These are phyloP conservation scores for Annulohypoxylon truncatum DNA, from an alignment of 2,329 filamentous ascomycete species.

Conservation along the genomic window DNA sequence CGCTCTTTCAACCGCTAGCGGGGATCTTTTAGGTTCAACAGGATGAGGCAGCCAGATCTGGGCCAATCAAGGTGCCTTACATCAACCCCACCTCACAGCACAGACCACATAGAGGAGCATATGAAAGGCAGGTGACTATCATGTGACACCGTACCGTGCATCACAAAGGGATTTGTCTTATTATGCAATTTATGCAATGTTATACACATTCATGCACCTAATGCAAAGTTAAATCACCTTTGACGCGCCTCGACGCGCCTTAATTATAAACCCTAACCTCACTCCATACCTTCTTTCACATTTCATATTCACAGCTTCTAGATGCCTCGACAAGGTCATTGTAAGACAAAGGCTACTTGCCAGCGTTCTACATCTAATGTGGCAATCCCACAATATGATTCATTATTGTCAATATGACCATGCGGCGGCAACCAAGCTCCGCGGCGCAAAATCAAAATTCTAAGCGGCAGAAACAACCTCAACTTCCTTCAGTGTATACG, in stretches of 20 bases:
- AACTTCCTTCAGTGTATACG: slow-evolving; percentile 53
- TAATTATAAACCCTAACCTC: neutral
- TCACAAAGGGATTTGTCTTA: slow-evolving; percentile 5
- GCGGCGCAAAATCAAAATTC: slow-evolving; percentile 12
- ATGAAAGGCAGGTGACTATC: slow-evolving; percentile 35
- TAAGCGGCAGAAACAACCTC: slow-evolving; percentile 26
- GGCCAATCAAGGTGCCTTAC: slow-evolving; percentile 19
- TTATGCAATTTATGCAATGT: neutral
- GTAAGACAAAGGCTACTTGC: slow-evolving; percentile 10
- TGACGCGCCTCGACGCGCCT: slow-evolving; percentile 36
- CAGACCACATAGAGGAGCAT: slow-evolving; percentile 18
- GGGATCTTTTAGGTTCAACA: slow-evolving; percentile 19
- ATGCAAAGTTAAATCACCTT: slow-evolving; percentile 20
- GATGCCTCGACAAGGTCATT: slow-evolving; percentile 10
- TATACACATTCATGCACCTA: slow-evolving; percentile 6
- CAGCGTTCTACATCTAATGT: slow-evolving; percentile 17
- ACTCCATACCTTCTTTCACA: neutral
- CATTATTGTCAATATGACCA: slow-evolving; percentile 34
- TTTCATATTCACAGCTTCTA: neutral
- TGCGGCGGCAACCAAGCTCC: slow-evolving; percentile 33
- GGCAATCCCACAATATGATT: slow-evolving; percentile 2
- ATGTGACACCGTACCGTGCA: slow-evolving; percentile 43
- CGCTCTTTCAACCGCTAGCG: slow-evolving; percentile 46
- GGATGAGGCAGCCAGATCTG: slow-evolving; percentile 3
- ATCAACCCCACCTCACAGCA: slow-evolving; percentile 17